Base-by-base conservation (phyloP, 805 yeast genomes). In the Candida maltosa region DNA sequence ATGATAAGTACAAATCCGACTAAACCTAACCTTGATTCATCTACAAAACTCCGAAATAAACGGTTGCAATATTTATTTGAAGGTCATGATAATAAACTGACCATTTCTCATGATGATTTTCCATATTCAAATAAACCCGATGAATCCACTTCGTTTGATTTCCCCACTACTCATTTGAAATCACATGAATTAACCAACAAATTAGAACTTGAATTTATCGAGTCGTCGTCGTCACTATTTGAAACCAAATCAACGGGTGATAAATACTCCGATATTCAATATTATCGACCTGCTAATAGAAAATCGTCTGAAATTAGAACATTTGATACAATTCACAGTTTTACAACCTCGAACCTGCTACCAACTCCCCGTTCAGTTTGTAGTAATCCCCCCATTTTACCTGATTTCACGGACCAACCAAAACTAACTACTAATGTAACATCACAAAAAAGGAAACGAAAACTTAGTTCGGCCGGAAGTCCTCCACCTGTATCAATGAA, bases 131-230 rank as follows among this genome's bases (percentile, higher is more conserved):
- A n/a, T n/a, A n/a, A n/a, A n/a, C n/a, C n/a, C n/a, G n/a, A n/a
- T n/a, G n/a, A n/a, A n/a, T n/a, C n/a, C n/a, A n/a, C 33, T 14
- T 15, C 27, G 5, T 18, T 31, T 15, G 34, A 32, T 9, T 21
- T 29, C 23, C 31, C 35, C 8, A 29, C 30, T 16, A 30, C 26
- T 3, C 26, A 28, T 10, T 15, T 37, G 15, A 28, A 33, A n/a
- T 11, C 41, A 10, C 37, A 33, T 31, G 41, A 38, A 26, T 24
- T 38, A 14, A 38, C 41, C 10, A 35, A 38, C 12, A 26, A 38
- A 30, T 20, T 38, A 15, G 39, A 37, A 37, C 10, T 22, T 19
- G 26, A 30, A 22, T 30, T 30, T 19, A 30, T 31, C 16, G 17
- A 23, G 14, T 11, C 33, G 15, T 31, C 33, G 5, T 21, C 10